Base-by-base conservation (phyloP, 768 basidiomycete genomes). In the Lactarius deliciosus region DNA sequence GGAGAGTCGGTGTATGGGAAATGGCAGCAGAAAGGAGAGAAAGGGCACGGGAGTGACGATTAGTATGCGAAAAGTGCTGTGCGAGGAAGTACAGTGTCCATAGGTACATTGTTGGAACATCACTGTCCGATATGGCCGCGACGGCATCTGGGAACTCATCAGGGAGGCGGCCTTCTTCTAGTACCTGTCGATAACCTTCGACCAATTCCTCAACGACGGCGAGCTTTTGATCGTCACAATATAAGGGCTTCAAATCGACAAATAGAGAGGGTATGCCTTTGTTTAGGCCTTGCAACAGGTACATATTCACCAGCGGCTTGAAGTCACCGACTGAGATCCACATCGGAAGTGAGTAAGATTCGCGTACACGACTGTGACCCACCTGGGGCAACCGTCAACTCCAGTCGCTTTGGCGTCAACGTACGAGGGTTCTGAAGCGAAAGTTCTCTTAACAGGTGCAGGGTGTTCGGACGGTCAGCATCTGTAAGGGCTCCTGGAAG, bases 51-150 rank as follows among this genome's bases (percentile, higher is more conserved):
- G 70, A 65, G 56, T 81, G 72, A 55, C 82, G 80, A 0, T 81
- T 80, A 2, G 92, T 79, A 73, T 83, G 85, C 0, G 92, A 90
- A 73, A 92, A 82, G 74, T 96, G 95, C 72, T 96, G 93, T 0
- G 94, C 89, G 59, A 98, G 88, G 81, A 91, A 97, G 79, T 96
- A 98, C 45, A 98, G 85, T 11, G 91, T 88, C 97, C 97, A 99
- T 13, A 98, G 83, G 72, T 96, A 91, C 18, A 86, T 87, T 5
- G 93, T 87, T 1, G 96, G 95, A 9, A 84, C 79, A 54, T 89
- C 87, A 32, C 79, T 59, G 32, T 72, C 66, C 22, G 64, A 22
- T 36, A 43, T 66, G 20, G 65, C 61, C 9, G 68, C 57, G 41
- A 60, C 57, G 6, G 66, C 30, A 16, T 54, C 56, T 15, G 61